Percentiles rank a stretch among this genome's conserved stretches.
Conservation (phyloP, 257 asterid genomes). For the Solanum sparsipilum region DNA sequence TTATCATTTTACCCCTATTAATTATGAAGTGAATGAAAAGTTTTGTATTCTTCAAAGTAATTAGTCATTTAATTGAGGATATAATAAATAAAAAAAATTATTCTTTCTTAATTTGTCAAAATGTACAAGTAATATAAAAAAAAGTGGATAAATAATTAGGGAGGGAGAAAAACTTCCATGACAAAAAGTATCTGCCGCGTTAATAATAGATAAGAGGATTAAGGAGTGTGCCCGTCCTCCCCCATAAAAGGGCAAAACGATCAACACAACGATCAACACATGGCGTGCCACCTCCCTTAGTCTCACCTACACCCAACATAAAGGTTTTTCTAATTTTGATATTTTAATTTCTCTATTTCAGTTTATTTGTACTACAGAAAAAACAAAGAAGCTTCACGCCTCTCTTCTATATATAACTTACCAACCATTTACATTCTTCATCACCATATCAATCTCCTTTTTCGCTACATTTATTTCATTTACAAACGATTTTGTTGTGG, state of each 20-base stretch:
- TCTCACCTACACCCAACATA: not conserved
- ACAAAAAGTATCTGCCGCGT: not conserved
- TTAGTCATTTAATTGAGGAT: too few relatives aligned
- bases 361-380: not conserved
- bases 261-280: not conserved
- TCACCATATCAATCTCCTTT: not conserved
- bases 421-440: not conserved
- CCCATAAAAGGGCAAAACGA: not conserved
- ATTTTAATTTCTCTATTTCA: not conserved
- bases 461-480: not conserved
- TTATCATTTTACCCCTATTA: too few relatives aligned
- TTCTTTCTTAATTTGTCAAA: fast-evolving
- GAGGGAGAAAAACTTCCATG: not conserved
- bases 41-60: too few relatives aligned
- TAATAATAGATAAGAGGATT: not conserved
- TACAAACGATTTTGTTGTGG: not conserved
- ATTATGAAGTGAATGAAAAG: too few relatives aligned
- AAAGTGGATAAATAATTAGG: fast-evolving
- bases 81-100: too few relatives aligned
- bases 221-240: not conserved
- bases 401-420: not conserved
- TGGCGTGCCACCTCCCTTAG: not conserved
- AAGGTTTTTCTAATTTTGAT: not conserved
- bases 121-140: too few relatives aligned
- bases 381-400: too few relatives aligned